Evolutionary conservation across 257 asterid genomes (phyloP).

Genomic region (Knoxia roxburghii): DNA sequence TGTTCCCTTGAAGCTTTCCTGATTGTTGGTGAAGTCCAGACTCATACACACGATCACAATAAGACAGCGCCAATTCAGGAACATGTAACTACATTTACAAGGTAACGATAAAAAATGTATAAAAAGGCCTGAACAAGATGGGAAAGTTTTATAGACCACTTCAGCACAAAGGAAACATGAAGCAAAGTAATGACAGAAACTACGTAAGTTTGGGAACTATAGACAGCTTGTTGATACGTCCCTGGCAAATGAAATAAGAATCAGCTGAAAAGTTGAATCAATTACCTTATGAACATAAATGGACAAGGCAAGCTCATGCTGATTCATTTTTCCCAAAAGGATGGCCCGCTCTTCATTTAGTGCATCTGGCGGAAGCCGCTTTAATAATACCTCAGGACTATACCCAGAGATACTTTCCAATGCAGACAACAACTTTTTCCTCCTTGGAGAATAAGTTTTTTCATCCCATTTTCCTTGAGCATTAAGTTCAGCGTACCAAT

Average conservation of each 20-base stretch:
- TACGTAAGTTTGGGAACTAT: background rate
- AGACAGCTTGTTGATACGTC: background rate
- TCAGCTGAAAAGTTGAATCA: background rate
- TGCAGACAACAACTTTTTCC: slow-evolving; percentile 88
- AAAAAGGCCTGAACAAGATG: slow-evolving; percentile 2
- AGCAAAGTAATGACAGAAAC: background rate
- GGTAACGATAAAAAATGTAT: slow-evolving; percentile 13
- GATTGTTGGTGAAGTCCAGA: slow-evolving; percentile 54
- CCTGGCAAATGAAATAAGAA: background rate
- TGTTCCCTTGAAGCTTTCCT: slow-evolving; percentile 62
- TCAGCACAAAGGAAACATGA: background rate
- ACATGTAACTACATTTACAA: slow-evolving; percentile 54
- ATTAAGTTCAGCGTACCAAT: slow-evolving; percentile 66
- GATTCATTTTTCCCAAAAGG: slow-evolving; percentile 91
- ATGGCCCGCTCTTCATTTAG: slow-evolving; percentile 89
- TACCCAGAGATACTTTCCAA: slow-evolving; percentile 83
- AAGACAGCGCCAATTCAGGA: slow-evolving; percentile 86
- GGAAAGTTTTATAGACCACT: background rate
- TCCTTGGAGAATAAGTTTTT: slow-evolving; percentile 64
- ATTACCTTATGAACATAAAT: slow-evolving; percentile 88
- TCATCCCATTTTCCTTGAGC: slow-evolving; percentile 92
- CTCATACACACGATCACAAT: slow-evolving; percentile 85
- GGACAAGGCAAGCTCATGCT: slow-evolving; percentile 91
- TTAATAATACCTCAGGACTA: slow-evolving; percentile 67
- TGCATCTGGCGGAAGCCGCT: slow-evolving; percentile 85